Evolutionary conservation across 2,329 filamentous ascomycete species (phyloP).

Genomic region (Cladosporium austrohemisphaericum): DNA sequence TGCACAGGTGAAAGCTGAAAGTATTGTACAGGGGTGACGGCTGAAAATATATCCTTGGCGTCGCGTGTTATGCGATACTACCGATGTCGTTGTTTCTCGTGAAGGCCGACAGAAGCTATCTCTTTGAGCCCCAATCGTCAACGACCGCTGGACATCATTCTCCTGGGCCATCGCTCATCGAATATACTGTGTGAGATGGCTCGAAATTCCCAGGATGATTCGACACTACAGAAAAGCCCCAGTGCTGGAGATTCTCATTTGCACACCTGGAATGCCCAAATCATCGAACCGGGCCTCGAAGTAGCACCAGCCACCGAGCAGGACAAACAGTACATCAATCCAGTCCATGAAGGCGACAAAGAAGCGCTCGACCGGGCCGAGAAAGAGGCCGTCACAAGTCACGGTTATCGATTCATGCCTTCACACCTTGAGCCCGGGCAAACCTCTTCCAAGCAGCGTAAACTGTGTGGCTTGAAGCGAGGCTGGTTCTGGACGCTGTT

Average conservation of each 20-base stretch:
- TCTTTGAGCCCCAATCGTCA: not conserved
- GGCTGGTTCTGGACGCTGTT: not conserved
- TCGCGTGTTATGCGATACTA: not conserved
- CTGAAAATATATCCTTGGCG: not conserved
- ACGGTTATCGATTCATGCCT: not conserved
- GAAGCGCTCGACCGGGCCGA: not conserved
- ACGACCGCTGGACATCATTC: not conserved
- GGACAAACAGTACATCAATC: not conserved
- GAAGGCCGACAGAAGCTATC: not conserved
- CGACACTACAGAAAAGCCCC: not conserved
- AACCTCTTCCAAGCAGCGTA: not conserved
- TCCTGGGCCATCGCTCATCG: not conserved
- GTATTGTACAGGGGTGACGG: not conserved
- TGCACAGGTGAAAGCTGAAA: not conserved
- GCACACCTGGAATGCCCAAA: not conserved
- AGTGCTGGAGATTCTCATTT: not conserved
- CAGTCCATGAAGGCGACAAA: not conserved
- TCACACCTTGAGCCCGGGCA: not conserved
- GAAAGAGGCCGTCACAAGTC: not conserved
- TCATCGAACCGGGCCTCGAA: not conserved
- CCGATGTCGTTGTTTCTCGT: not conserved
- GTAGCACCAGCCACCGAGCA: not conserved
- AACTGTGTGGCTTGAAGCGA: not conserved
- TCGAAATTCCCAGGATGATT: not conserved
- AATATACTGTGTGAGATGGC: not conserved